Conservation (phyloP, 2,329 filamentous ascomycete genomes). For the Phoma sp. region DNA sequence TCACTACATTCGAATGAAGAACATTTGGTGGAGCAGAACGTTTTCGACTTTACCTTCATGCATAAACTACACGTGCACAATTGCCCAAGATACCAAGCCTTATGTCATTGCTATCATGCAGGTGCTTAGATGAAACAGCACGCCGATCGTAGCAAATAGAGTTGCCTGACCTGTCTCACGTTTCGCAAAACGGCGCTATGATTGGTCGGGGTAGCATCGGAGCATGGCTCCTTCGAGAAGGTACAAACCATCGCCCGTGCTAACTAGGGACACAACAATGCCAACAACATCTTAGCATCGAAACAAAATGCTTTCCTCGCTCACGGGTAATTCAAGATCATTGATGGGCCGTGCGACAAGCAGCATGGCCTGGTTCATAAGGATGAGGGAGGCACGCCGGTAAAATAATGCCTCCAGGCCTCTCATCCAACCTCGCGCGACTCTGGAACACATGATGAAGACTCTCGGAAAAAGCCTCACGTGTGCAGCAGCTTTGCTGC, state of each 20-base stretch:
- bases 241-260: slow-evolving; percentile 8
- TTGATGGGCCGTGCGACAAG: not conserved
- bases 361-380: not conserved
- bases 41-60: not conserved
- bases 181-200: slow-evolving; percentile 13
- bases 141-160: slow-evolving; percentile 11
- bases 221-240: slow-evolving; percentile 23
- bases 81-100: slow-evolving; percentile 11
- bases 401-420: not conserved
- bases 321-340: slow-evolving; percentile 1
- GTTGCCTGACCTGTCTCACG: slow-evolving; percentile 25
- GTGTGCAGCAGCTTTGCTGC: slow-evolving; percentile 15
- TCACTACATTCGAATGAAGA: not conserved
- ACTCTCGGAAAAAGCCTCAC: not conserved
- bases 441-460: not conserved
- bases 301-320: slow-evolving; percentile 4
- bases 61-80: slow-evolving; percentile 1
- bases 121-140: slow-evolving; percentile 5
- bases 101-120: slow-evolving; percentile 7
- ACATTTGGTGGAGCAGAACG: too few species aligned
- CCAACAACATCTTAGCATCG: slow-evolving; percentile 3
- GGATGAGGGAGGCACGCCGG: not conserved
- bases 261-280: not conserved
- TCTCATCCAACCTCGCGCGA: not conserved
- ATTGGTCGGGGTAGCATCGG: slow-evolving; percentile 18